Evolutionary conservation across 1,284 basidiomycete genomes (phyloP).

Genomic region (Amylostereum chailletii): DNA sequence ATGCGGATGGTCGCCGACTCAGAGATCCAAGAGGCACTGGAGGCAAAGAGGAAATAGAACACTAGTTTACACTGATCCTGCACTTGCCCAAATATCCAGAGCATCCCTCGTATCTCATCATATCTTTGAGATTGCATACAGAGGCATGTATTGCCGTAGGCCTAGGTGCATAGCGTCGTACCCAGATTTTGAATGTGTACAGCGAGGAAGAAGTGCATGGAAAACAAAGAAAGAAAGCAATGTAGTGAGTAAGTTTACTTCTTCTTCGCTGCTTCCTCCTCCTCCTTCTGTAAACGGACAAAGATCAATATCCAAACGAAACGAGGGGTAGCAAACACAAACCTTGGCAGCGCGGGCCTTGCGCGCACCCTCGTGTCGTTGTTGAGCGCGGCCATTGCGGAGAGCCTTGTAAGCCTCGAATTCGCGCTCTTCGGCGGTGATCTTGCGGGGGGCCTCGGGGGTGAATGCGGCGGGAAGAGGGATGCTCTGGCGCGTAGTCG

Average conservation of each 20-base stretch:
- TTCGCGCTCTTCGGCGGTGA: slow-evolving; percentile 87
- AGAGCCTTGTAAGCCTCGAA: slow-evolving; percentile 88
- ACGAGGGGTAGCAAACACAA: slow-evolving; percentile 19
- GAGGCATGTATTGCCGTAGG: slow-evolving; percentile 25
- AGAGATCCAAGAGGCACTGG: slow-evolving; percentile 52
- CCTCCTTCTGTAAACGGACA: slow-evolving; percentile 58
- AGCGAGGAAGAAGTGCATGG: slow-evolving; percentile 22
- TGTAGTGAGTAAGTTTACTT: slow-evolving; percentile 48
- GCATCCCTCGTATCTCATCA: too few species aligned
- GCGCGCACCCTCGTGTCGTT: slow-evolving; percentile 83
- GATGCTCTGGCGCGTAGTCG: slow-evolving; percentile 67
- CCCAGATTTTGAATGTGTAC: slow-evolving; percentile 30
- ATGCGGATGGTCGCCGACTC: slow-evolving; percentile 65
- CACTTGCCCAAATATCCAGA: too few species aligned
- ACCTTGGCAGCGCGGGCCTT: slow-evolving; percentile 77
- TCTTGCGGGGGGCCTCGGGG: slow-evolving; percentile 87
- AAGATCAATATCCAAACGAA: slow-evolving; percentile 7
- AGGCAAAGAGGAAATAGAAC: slow-evolving; percentile 20
- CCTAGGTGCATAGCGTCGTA: slow-evolving; percentile 15
- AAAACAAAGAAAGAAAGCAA: slow-evolving; percentile 19
- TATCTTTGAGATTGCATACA: slow-evolving; percentile 15
- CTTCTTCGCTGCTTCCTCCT: slow-evolving; percentile 90
- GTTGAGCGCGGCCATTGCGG: slow-evolving; percentile 78
- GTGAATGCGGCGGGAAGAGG: slow-evolving; percentile 64
- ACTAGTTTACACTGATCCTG: too few species aligned